Evolutionary conservation across 169 alveolate species (phyloP).

Genomic region (Plasmodium sp.): DNA sequence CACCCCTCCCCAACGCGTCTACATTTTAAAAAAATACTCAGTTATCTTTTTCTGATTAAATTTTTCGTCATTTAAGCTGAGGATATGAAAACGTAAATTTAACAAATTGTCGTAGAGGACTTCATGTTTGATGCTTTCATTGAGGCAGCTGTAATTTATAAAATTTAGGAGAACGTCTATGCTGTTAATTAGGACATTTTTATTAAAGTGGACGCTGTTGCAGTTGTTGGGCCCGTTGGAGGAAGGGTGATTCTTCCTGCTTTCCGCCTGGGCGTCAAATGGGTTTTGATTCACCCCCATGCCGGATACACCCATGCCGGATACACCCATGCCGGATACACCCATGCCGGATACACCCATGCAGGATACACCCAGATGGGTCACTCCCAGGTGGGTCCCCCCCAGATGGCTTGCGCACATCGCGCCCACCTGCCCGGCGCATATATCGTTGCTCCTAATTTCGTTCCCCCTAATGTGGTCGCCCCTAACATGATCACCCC

Average conservation of each 20-base stretch:
- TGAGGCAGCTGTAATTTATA: slow-evolving; percentile 50
- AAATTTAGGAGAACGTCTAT: slow-evolving; percentile 49
- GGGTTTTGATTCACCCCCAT: background rate
- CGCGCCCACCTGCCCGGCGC: background rate
- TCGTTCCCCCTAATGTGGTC: background rate
- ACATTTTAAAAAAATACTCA: slow-evolving; percentile 59
- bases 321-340: no score
- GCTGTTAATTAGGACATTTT: slow-evolving; percentile 33
- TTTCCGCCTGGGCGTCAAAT: background rate
- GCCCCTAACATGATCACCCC: background rate
- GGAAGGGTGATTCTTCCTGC: background rate
- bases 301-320: no score
- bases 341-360: no score
- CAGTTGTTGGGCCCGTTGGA: background rate
- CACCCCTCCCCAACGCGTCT: background rate
- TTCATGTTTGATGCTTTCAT: slow-evolving; percentile 46
- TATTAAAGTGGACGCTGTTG: slow-evolving; percentile 31
- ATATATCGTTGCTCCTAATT: background rate
- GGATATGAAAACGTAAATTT: slow-evolving; percentile 57
- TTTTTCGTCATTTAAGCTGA: slow-evolving; percentile 57
- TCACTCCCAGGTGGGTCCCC: background rate
- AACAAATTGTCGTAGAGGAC: slow-evolving; percentile 42
- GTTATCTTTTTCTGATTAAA: slow-evolving; percentile 63
- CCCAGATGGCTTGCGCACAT: background rate
- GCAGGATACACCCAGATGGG: background rate